Percentiles rank a stretch among this genome's conserved stretches.
These are phyloP conservation scores for rapeseed (Brassica napus) DNA, from an alignment of 345 rosid species.

Conservation along the genomic window DNA sequence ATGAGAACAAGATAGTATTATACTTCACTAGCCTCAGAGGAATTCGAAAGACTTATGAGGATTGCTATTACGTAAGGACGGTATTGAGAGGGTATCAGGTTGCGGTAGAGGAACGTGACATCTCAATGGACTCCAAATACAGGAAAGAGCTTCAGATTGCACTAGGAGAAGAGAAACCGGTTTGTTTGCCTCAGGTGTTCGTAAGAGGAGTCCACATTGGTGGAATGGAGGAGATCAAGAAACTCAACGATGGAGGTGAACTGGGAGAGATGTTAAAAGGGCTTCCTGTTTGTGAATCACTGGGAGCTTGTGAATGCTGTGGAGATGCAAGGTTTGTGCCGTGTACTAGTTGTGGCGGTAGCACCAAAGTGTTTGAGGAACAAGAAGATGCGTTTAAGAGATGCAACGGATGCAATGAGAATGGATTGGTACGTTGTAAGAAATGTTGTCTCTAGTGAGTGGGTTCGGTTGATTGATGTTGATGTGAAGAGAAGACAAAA, in stretches of 20 bases:
- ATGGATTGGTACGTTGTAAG: constrained; percentile 76
- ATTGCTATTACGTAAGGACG: constrained; percentile 64
- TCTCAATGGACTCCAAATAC: constrained; percentile 76
- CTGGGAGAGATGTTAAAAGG: constrained; percentile 56
- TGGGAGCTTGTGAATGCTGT: constrained; percentile 55
- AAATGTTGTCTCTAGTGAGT: constrained; percentile 49
- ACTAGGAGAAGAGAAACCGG: constrained; percentile 42
- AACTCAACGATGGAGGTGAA: constrained; percentile 69
- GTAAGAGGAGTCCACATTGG: constrained; percentile 59
- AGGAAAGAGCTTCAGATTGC: constrained; percentile 57
- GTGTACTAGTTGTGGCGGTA: constrained; percentile 69
- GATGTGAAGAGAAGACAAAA: constrained; percentile 21
- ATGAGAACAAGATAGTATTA: constrained; percentile 45
- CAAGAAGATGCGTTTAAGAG: constrained; percentile 50
- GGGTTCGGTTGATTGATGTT: constrained; percentile 13
- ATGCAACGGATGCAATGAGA: constrained; percentile 78
- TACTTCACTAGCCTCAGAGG: constrained; percentile 86
- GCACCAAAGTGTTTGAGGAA: constrained; percentile 69
- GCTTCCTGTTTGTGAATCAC: constrained; percentile 43
- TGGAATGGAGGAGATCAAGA: constrained; percentile 74
- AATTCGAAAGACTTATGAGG: constrained; percentile 80
- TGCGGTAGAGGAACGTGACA: constrained; percentile 68
- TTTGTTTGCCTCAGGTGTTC: constrained; percentile 69
- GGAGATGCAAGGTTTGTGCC: constrained; percentile 81
- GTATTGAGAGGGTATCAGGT: constrained; percentile 65